phyloP scores from a whole-genome alignment of 176 grass and related monocot species.

The Bothriochloa decipiens region DNA sequence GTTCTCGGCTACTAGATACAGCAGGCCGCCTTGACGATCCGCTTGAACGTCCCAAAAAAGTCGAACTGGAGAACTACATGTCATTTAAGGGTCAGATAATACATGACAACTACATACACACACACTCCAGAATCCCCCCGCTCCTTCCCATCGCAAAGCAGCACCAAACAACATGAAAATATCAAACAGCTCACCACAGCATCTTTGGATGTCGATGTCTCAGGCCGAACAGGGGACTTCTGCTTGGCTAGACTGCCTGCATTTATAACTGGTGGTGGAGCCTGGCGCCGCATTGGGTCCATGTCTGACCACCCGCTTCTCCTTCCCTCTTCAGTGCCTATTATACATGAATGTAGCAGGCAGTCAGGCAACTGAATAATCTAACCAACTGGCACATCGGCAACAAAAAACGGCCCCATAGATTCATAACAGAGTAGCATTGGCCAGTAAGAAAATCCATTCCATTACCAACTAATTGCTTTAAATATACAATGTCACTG shows the following conservation, averaged over 20 bases:
- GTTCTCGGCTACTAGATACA: conserved; percentile 76
- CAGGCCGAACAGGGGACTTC: conserved; percentile 57
- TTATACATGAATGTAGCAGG: conserved; percentile 29
- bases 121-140: background rate
- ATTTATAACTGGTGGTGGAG: conserved; percentile 62
- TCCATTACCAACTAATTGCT: conserved; percentile 4
- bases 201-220: conserved; percentile 59
- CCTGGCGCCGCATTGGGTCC: conserved; percentile 61
- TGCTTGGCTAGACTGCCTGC: conserved; percentile 65
- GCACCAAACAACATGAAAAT: conserved; percentile 24
- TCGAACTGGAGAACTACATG: conserved; percentile 97
- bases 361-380: background rate
- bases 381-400: background rate
- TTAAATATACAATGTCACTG: background rate
- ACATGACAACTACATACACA: conserved; percentile 47
- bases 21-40: conserved; percentile 95
- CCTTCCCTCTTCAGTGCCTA: conserved; percentile 75
- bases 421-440: background rate
- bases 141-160: conserved; percentile 19
- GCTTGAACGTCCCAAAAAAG: conserved; percentile 82
- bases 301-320: conserved; percentile 71
- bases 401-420: background rate
- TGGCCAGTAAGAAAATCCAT: background rate
- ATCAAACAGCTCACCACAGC: conserved; percentile 57
- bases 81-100: conserved; percentile 79